phyloP scores from a whole-genome alignment of 2,329 filamentous ascomycete genomes.

The Colletotrichum salicis region DNA sequence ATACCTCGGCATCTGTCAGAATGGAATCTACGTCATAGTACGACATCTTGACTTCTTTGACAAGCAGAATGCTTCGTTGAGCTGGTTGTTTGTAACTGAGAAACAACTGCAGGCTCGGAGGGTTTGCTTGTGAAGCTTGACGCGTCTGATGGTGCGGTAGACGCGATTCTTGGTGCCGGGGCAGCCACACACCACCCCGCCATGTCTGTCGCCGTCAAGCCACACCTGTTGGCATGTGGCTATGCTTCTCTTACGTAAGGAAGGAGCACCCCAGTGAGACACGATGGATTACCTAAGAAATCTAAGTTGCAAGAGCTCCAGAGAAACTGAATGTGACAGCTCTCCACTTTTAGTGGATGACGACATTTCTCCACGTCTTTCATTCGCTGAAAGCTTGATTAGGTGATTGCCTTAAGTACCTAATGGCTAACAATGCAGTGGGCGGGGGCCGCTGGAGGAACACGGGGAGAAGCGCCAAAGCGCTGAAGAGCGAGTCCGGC shows the following conservation, averaged over 20 bases:
- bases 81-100: not conserved
- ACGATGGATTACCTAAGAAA: slow-evolving; percentile 2
- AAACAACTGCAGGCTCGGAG: not conserved
- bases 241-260: not conserved
- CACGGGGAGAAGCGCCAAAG: slow-evolving; percentile 13
- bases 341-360: slow-evolving; percentile 30
- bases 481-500: not conserved
- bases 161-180: not conserved
- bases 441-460: not conserved
- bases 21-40: slow-evolving; percentile 90
- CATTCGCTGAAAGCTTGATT: slow-evolving; percentile 26
- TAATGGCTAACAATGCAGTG: not conserved
- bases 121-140: not conserved
- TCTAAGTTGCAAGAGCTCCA: not conserved
- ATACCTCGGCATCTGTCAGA: slow-evolving; percentile 83
- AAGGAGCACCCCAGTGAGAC: slow-evolving; percentile 5
- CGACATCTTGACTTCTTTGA: slow-evolving; percentile 57
- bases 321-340: slow-evolving; percentile 7
- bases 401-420: too few species aligned
- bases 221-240: not conserved
- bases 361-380: slow-evolving; percentile 23
- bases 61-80: not conserved
- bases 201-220: not conserved
- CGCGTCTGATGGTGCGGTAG: not conserved
- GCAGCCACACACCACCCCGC: not conserved